Base-by-base conservation (phyloP, 208 protist genomes). In the Sergeia podlipaevii region DNA sequence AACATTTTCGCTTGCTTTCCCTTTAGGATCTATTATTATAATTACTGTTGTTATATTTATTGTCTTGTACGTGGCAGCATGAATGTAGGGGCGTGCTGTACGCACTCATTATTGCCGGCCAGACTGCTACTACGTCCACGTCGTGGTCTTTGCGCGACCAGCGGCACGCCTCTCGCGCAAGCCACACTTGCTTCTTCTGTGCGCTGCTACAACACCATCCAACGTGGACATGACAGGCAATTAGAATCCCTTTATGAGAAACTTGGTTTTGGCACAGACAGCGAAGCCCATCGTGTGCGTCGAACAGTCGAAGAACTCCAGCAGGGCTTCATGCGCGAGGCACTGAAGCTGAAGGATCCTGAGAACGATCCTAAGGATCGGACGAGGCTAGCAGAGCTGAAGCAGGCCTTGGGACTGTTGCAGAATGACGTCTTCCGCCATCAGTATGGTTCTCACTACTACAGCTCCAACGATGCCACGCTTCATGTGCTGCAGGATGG, bases 401-500 rank as follows among this genome's bases (percentile, higher is more conserved):
- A 77, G 52, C 21, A 66, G 7, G 88, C 88, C 28, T 89, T 87
- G 60, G 47, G 32, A 10, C 53, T 80, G 17, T 77, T 95, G 20
- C 53, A 56, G 28, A 55, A 90, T 34, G 59, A 76, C 21, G 26
- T 56, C 34, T 89, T 92, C 42, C 72, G 80, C 11, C 34, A 49
- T 18, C 67, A 76, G 48, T 95, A 95, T 61, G 62, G 63, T 2
- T 53, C 43, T 20, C 84, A 91, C 60, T 58, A 77, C 60, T 83
- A 75, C 64, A 59, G 54, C 36, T 92, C 88, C n/a, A 88, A 81
- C 36, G 88, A 95, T 42, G 81, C 81, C 23, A 52, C 42, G 29
- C 74, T 95, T 26, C 78, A 92, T 54, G 71, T 95, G 21, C 62
- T 82, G 29, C 66, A 75, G 36, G 81, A 92, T 26, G 84, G 84